A percentile compares a stretch with the other conserved stretches of the same genome.
Evolutionary conservation across 176 grass and related monocot genomes (phyloP).

Genomic region (Bolboschoenus planiculmis): DNA sequence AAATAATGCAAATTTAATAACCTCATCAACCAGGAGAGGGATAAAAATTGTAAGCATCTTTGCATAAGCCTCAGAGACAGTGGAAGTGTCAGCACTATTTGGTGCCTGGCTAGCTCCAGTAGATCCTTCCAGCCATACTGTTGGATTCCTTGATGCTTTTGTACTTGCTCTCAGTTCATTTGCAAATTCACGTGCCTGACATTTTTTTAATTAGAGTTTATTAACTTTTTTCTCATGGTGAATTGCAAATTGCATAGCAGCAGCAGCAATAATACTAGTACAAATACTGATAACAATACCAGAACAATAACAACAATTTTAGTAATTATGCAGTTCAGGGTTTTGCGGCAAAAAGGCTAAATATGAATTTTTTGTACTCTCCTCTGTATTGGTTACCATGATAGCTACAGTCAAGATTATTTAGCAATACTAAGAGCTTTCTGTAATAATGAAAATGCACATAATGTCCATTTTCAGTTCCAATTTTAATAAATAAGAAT

Average conservation of each 20-base stretch:
- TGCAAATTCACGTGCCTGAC: constrained; percentile 97
- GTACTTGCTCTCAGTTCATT: constrained; percentile 99
- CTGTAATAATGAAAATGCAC: neutral
- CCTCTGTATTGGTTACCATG: neutral
- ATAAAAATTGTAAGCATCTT: constrained; percentile 99
- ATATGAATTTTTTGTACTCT: neutral
- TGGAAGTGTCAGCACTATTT: constrained; percentile 60
- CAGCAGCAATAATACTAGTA: neutral
- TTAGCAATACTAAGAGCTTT: neutral
- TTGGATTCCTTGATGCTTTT: constrained; percentile 87
- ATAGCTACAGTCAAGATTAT: neutral
- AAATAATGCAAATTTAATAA: constrained; percentile 21
- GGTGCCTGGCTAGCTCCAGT: constrained; percentile 45
- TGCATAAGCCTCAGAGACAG: constrained; percentile 91
- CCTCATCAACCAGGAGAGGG: constrained; percentile 97
- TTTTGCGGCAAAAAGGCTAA: neutral
- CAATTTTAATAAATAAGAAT: neutral
- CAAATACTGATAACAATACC: neutral
- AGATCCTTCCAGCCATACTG: constrained; percentile 94
- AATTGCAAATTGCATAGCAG: neutral
- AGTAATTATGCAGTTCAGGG: neutral
- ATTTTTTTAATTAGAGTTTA: neutral
- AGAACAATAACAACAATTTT: neutral
- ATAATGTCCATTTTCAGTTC: neutral
- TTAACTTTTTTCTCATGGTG: neutral